phyloP scores from a whole-genome alignment of 352 stramenopile species.

The Peronosclerospora sorghi region DNA sequence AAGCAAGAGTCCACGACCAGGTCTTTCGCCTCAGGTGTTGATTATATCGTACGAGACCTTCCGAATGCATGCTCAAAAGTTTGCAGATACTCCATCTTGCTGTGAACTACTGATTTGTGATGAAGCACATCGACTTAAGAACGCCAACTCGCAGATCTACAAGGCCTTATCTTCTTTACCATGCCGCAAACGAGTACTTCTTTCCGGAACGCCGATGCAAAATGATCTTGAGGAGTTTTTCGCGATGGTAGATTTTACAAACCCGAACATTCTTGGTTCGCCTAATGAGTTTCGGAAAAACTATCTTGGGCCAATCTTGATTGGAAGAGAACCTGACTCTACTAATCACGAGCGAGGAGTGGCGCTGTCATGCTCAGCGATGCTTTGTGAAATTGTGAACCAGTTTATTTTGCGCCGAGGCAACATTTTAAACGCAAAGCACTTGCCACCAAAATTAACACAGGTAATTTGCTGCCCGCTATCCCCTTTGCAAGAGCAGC shows the following conservation, averaged over 20 bases:
- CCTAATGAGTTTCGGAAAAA: slow-evolving; percentile 90
- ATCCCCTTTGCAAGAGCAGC: slow-evolving; percentile 91
- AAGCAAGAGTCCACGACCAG: slow-evolving; percentile 44
- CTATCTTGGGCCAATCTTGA: slow-evolving; percentile 84
- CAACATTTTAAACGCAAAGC: slow-evolving; percentile 98
- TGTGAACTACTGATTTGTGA: slow-evolving; percentile 98
- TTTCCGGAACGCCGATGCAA: slow-evolving; percentile 97
- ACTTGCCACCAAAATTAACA: slow-evolving; percentile 96
- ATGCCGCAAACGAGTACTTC: slow-evolving; percentile 87
- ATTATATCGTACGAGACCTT: slow-evolving; percentile 90
- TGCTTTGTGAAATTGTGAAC: slow-evolving; percentile 95
- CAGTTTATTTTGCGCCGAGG: slow-evolving; percentile 96
- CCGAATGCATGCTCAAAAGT: slow-evolving; percentile 86
- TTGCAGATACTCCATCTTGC: slow-evolving; percentile 70
- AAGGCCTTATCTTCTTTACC: slow-evolving; percentile 65
- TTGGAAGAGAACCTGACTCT: slow-evolving; percentile 84
- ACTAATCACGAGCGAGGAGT: slow-evolving; percentile 68
- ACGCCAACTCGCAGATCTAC: slow-evolving; percentile 91
- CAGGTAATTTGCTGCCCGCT: slow-evolving; percentile 97
- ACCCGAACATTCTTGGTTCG: slow-evolving; percentile 71
- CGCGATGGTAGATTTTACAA: slow-evolving; percentile 92
- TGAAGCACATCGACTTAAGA: slow-evolving; percentile 98
- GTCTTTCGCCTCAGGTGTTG: slow-evolving; percentile 58
- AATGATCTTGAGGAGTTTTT: slow-evolving; percentile 99
- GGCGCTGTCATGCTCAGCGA: slow-evolving; percentile 84